Base-by-base conservation (phyloP, 225 moss, liverwort and hornwort genomes). In the Physcomitrellopsis africana region DNA sequence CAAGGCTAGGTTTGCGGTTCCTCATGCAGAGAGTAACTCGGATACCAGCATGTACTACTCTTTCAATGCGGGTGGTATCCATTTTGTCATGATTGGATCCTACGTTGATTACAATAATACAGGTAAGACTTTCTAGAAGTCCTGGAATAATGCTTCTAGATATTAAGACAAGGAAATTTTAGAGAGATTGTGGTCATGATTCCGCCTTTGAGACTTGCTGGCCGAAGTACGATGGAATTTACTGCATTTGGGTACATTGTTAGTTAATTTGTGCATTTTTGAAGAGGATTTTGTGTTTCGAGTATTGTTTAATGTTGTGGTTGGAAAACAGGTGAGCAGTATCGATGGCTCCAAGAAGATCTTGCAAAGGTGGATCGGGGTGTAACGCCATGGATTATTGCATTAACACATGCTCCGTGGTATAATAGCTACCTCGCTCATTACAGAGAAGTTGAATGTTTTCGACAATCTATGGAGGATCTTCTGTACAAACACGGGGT, bases 311-410 rank as follows among this genome's bases (percentile, higher is more conserved):
- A 5, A 5, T 7, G 7, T 74, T 63, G 11, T 66, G 24, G 2
- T 14, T 76, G 22, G 46, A 72, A 61, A 63, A 65, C 68, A 96
- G 96, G 96, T 77, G 90, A 85, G 77, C 97, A 97, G 49, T 97
- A 87, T 69, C 82, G 60, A 20, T 94, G 94, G 97, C 72, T 93
- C 9, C 59, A 86, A 67, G 60, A 81, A 64, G 97, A 97, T 70
- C 87, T 97, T 71, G 89, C 83, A 12, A 85, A 85, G 48, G 93
- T 97, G 84, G 82, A 94, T 72, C 84, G 94, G 57, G 85, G 83
- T 64, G 85, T 94, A 61, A 97, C 97, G 49, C 97, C 97, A 20
- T 97, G 97, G 97, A 65, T 97, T 47, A 78, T 97, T 59, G 97
- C 89, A 13, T 61, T 84, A 11, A 93, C 88, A 62, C 94, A 97